Percentiles rank a stretch among this genome's conserved stretches.
Conservation (phyloP, 140 eudicot genomes). For the Stevia rebaudiana region DNA sequence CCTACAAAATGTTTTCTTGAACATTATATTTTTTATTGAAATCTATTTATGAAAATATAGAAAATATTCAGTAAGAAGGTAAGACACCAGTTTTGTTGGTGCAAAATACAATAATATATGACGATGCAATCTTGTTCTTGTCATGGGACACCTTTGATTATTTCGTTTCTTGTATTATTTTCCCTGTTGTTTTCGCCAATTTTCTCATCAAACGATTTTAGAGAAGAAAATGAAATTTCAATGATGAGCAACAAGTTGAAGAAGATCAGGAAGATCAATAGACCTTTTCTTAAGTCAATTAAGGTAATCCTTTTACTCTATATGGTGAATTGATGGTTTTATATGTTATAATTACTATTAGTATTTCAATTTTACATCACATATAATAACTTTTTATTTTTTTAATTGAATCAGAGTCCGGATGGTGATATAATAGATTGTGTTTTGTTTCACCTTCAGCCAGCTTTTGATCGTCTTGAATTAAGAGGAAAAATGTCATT, state of each 20-base stretch:
- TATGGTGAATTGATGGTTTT: background rate
- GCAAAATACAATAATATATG: background rate
- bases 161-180: background rate
- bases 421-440: slow-evolving; percentile 88
- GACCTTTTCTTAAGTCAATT: slow-evolving; percentile 61
- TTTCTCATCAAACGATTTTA: slow-evolving; percentile 23
- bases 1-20: background rate
- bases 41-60: background rate
- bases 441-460: slow-evolving; percentile 57
- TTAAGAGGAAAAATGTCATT: slow-evolving; percentile 38
- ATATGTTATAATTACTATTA: background rate
- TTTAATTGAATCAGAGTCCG: slow-evolving; percentile 45
- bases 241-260: slow-evolving; percentile 28
- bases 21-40: background rate
- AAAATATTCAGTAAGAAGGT: background rate
- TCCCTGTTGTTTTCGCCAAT: slow-evolving; percentile 30
- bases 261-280: slow-evolving; percentile 54
- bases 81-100: background rate
- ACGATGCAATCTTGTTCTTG: background rate
- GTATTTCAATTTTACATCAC: background rate
- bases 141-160: background rate
- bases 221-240: slow-evolving; percentile 22
- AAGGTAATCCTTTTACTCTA: slow-evolving; percentile 26
- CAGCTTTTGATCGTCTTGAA: slow-evolving; percentile 61
- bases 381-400: background rate